phyloP scores from a whole-genome alignment of 1,284 basidiomycete genomes.

The Hymenochaete sp. region DNA sequence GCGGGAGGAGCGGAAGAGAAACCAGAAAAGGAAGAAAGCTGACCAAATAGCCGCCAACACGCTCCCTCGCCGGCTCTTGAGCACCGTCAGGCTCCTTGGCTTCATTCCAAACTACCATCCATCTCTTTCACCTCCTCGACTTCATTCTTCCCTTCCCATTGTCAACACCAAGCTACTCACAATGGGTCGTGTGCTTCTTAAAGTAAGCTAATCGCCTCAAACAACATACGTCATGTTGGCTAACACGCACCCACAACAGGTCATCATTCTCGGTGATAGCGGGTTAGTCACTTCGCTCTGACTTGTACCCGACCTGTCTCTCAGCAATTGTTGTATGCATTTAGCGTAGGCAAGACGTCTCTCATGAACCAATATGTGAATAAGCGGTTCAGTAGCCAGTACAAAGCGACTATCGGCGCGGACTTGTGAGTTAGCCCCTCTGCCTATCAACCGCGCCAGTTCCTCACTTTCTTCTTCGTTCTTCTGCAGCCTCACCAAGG shows the following conservation, averaged over 20 bases:
- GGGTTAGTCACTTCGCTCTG: constrained; percentile 53
- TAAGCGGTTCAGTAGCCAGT: constrained; percentile 99
- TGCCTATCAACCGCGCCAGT: constrained; percentile 2
- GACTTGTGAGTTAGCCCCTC: constrained; percentile 62
- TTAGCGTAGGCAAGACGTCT: constrained; percentile 97
- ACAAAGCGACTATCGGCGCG: constrained; percentile 95
- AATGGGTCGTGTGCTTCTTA: constrained; percentile 90
- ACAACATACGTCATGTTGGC: background rate
- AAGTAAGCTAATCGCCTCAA: constrained; percentile 43
- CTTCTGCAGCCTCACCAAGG: constrained; percentile 80
- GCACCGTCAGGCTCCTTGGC: constrained; percentile 7
- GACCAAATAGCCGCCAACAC: background rate
- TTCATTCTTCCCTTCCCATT: constrained; percentile 13
- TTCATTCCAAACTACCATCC: constrained; percentile 10
- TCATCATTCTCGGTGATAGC: constrained; percentile 97
- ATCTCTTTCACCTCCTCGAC: constrained; percentile 12
- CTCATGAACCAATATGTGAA: constrained; percentile 99
- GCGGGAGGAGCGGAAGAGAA: background rate
- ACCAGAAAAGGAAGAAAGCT: background rate
- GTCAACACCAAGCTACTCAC: background rate
- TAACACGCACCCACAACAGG: constrained; percentile 39
- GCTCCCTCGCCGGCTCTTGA: background rate
- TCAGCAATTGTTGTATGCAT: constrained; percentile 3
- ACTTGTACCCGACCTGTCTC: constrained; percentile 11
- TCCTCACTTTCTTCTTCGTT: constrained; percentile 14